phyloP scores from a whole-genome alignment of 2,329 filamentous ascomycete species.

The Verticillium longisporum region DNA sequence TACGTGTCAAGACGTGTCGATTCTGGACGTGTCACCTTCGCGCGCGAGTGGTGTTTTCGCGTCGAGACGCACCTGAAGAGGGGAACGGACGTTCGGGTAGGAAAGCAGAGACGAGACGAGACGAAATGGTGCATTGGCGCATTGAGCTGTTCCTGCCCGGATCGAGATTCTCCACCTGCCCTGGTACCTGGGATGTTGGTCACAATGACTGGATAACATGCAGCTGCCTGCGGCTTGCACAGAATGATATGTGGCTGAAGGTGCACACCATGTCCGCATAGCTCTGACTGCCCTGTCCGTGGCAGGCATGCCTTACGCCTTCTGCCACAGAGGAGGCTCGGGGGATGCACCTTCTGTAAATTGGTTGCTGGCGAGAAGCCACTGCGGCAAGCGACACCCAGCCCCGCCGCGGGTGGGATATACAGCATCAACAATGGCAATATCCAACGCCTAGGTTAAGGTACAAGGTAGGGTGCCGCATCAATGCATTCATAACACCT shows the following conservation, averaged over 20 bases:
- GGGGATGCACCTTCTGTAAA: background rate
- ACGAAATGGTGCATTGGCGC: background rate
- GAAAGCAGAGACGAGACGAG: background rate
- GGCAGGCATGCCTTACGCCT: background rate
- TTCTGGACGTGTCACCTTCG: background rate
- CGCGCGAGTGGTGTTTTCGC: background rate
- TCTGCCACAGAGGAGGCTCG: background rate
- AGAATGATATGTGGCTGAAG: background rate
- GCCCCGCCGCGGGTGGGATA: background rate
- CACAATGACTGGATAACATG: background rate
- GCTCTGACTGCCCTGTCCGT: background rate
- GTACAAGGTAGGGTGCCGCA: no score
- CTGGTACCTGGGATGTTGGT: background rate
- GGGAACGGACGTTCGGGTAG: background rate
- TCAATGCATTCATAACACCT: background rate
- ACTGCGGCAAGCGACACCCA: background rate
- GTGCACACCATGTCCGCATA: background rate
- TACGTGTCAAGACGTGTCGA: background rate
- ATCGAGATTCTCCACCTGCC: background rate
- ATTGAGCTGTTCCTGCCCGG: background rate
- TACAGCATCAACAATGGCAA: background rate
- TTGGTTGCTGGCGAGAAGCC: background rate
- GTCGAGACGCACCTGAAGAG: background rate
- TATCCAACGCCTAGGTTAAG: background rate
- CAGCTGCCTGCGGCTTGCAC: background rate